These are phyloP conservation scores for Phaseolus coccineus DNA, from an alignment of 331 rosid species.

Conservation along the genomic window DNA sequence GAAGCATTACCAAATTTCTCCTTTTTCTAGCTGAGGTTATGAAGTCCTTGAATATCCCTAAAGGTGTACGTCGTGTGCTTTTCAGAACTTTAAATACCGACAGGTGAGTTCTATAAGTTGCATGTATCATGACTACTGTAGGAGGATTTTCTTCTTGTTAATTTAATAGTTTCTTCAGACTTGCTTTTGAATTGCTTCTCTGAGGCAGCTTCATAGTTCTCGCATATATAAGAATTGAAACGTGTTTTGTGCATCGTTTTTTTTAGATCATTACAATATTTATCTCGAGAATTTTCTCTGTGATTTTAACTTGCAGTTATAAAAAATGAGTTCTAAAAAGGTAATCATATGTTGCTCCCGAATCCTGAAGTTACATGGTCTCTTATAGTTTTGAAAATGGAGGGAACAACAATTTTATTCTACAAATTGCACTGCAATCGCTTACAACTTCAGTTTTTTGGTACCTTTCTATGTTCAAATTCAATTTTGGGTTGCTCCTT, in stretches of 20 bases:
- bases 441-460: slow-evolving; percentile 14
- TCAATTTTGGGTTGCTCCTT: slow-evolving; percentile 12
- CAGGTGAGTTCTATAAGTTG: slow-evolving; percentile 54
- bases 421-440: slow-evolving; percentile 8
- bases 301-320: not conserved
- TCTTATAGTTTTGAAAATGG: slow-evolving; percentile 1
- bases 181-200: slow-evolving; percentile 4
- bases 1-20: not conserved
- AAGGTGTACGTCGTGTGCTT: slow-evolving; percentile 84
- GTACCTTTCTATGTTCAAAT: not conserved
- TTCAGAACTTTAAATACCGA: slow-evolving; percentile 90
- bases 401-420: not conserved
- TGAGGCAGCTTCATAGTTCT: not conserved
- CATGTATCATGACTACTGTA: slow-evolving; percentile 1
- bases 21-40: slow-evolving; percentile 78
- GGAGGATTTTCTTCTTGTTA: slow-evolving; percentile 32
- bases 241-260: not conserved
- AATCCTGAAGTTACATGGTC: not conserved
- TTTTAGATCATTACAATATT: not conserved
- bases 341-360: not conserved
- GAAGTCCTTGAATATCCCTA: slow-evolving; percentile 80
- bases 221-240: slow-evolving; percentile 3
- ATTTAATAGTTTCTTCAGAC: slow-evolving; percentile 7
- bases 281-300: not conserved
- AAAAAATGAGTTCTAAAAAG: not conserved